Evolutionary conservation across 371 early-diverging fungal species (phyloP), one percentile per base, ranked within the genome.

Genomic region (Rhizopus sp.): DNA sequence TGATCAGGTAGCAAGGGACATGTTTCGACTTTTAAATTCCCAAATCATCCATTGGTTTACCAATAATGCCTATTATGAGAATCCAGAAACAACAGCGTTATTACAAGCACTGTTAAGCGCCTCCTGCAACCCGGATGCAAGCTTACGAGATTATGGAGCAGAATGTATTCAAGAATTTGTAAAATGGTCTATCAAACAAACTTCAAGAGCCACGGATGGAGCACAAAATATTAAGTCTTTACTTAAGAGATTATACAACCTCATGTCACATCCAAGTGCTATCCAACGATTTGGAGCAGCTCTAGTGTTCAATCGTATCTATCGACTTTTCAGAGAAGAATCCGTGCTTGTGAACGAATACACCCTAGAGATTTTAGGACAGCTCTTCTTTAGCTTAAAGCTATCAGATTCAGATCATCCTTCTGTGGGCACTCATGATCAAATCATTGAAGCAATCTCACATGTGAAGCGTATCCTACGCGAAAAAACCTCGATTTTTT

Each of bases 11-110:
- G 72, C 88, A 7, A 66, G 89, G 40, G 83, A 83, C 0, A 74
- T 93, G 57, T 91, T 83, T 57, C 71, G 81, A 0, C 69, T 85
- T 7, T 64, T 92, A 38, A 69, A 82, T 0, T 55, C 80, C 0
- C 92, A 92, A 62, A 57, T 90, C 12, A 89, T 92, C 10, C 92
- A 90, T 57, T 93, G 91, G 91, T 64, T 92, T 39, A 89, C 93
- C 6, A 87, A 85, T 37, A 87, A 84, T 69, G 78, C 84, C 1
- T 82, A 83, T 41, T 83, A 83, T 49, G 91, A 93, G 61, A 88
- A 88, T 39, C 84, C 86, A 30, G 93, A 92, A 64, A 88, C 91
- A 1, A 79, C 89, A 50, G 79, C 81, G 0, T 63, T 93, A n/a
- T 54, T 92, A 39, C 77, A 84, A 16, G 66, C 85, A 5, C 88